These are phyloP conservation scores for Phialophora verrucosa DNA, from an alignment of 2,329 filamentous ascomycete genomes.

Conservation along the genomic window DNA sequence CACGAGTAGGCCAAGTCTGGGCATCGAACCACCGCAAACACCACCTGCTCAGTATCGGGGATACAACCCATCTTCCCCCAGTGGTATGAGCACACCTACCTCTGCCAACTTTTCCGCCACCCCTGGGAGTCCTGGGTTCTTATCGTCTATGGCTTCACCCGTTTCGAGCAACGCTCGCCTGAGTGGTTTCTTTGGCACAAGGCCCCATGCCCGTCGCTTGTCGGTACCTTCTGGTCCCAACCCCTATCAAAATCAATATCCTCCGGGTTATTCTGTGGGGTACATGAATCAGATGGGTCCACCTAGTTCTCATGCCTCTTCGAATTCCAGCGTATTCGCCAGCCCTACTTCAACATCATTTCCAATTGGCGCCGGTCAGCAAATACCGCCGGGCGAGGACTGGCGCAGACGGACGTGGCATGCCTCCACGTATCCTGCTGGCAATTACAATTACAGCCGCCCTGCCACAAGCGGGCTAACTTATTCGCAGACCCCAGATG, in stretches of 20 bases:
- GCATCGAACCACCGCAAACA: constrained; percentile 71
- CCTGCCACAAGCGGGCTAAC: constrained; percentile 74
- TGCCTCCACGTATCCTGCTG: constrained; percentile 68
- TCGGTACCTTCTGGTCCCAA: constrained; percentile 80
- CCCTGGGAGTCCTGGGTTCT: constrained; percentile 77
- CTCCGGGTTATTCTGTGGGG: constrained; percentile 30
- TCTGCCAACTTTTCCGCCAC: constrained; percentile 81
- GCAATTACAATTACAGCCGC: constrained; percentile 60
- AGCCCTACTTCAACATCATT: constrained; percentile 71
- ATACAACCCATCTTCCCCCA: constrained; percentile 71
- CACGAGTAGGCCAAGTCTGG: constrained; percentile 63
- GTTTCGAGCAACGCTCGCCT: constrained; percentile 70
- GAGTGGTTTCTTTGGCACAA: constrained; percentile 73
- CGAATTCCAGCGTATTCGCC: constrained; percentile 64
- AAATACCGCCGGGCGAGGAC: constrained; percentile 67
- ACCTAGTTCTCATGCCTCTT: constrained; percentile 63
- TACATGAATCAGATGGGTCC: constrained; percentile 57
- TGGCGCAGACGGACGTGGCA: constrained; percentile 91
- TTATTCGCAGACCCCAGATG: constrained; percentile 73
- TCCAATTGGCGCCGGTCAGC: constrained; percentile 54
- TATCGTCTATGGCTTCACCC: constrained; percentile 72
- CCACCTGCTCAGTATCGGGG: constrained; percentile 68
- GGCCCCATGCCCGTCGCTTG: constrained; percentile 73
- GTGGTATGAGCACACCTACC: constrained; percentile 80
- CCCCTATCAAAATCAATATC: constrained; percentile 67